Conservation (phyloP, 352 stramenopile genomes). For the Globisporangium splendens region DNA sequence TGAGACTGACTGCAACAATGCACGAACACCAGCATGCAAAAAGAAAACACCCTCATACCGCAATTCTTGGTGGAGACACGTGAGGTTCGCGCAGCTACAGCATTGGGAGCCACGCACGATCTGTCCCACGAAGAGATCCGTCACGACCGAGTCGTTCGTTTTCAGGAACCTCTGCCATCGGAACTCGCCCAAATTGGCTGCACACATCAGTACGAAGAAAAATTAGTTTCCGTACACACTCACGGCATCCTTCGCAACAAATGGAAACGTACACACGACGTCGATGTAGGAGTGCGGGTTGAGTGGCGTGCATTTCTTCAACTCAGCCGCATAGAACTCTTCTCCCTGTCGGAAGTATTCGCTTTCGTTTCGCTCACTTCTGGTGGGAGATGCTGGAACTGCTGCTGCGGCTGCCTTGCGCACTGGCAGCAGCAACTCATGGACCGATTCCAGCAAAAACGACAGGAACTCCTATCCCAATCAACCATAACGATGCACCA, state of each 20-base stretch:
- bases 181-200: slow-evolving; percentile 54
- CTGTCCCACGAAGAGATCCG: slow-evolving; percentile 65
- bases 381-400: not conserved
- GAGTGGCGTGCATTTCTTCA: slow-evolving; percentile 28
- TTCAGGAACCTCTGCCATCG: slow-evolving; percentile 57
- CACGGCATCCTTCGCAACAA: not conserved
- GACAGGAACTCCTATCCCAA: slow-evolving; percentile 53
- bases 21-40: not conserved
- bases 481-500: not conserved
- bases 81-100: slow-evolving; percentile 65
- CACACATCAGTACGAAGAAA: not conserved
- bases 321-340: slow-evolving; percentile 17
- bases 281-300: slow-evolving; percentile 52
- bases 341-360: slow-evolving; percentile 24
- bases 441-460: slow-evolving; percentile 64
- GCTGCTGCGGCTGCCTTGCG: slow-evolving; percentile 1
- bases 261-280: slow-evolving; percentile 45
- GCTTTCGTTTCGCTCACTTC: slow-evolving; percentile 3
- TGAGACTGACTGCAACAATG: not conserved
- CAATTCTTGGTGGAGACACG: slow-evolving; percentile 67
- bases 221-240: not conserved
- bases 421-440: slow-evolving; percentile 42
- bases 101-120: slow-evolving; percentile 78
- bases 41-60: slow-evolving; percentile 20
- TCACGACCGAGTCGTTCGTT: slow-evolving; percentile 64